Evolutionary conservation across 768 basidiomycete genomes (phyloP), one percentile per base, ranked within the genome.

Genomic region (Coprinopsis cinerea): DNA sequence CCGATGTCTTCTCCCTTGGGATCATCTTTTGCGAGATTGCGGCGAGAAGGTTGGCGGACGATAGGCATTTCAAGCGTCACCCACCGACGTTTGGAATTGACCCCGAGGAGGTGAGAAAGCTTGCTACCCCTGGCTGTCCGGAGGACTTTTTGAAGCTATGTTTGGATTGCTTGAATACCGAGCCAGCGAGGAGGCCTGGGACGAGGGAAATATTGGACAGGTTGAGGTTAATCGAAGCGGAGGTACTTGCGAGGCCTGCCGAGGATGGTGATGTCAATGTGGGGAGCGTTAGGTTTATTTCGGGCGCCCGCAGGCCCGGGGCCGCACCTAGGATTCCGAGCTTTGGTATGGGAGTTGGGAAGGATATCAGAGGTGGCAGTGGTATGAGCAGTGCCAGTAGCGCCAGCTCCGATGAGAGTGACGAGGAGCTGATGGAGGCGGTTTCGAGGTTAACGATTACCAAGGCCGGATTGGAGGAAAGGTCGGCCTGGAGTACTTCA

Each of bases 11-110:
- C 66, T 94, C 92, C 4, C 79, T 97, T 9, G 94, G 92, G 0
- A 79, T 95, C 59, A 92, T 92, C 53, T 87, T 96, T 61, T 90
- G 90, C 59, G 95, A 99, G 68, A 92, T 99, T 60, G 75, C 85
- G 0, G 78, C 88, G 2, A 77, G 93, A 18, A 78, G 71, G 37
- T 76, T 97, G n/a, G 94, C 94, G 0, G 91, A 95, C 56, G 88
- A 91, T 51, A 64, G 75, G 40, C 73, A 80, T 53, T 85, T 87
- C 65, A 84, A 91, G 67, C 83, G 95, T 3, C 70, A 74, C 2
- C 79, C 91, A 0, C 94, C 95, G 0, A 66, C 70, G 0, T 97
- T 93, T 69, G 81, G 77, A 1, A 77, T 97, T 47, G 90, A 95
- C 55, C 53, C 67, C 0, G 78, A 74, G 0, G 93, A 99, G 65